Base-by-base conservation (phyloP, 2,329 filamentous ascomycete species). In the Trichoderma arundinaceum region DNA sequence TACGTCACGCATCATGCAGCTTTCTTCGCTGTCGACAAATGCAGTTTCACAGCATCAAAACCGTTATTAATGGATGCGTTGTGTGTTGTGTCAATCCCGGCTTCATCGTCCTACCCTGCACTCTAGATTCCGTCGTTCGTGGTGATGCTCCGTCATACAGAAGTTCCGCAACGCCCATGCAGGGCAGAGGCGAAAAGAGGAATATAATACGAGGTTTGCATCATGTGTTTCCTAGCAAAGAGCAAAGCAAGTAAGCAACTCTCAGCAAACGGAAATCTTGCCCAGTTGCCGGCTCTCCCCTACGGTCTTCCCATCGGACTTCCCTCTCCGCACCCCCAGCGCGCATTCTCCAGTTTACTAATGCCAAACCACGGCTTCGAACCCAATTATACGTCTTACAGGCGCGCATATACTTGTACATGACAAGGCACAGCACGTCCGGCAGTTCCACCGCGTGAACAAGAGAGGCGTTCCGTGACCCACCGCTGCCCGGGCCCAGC, bases 71-170 rank as follows among this genome's bases (percentile, higher is more conserved):
- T 51, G 12, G 28, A 22, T 49, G 46, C 32, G 22, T 28, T 8
- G 12, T 7, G 46, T 49, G 46, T 10, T 32, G 12, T 33, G 48
- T 51, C 22, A n/a, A 33, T n/a, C 32, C 59, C 19, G 15, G 39
- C 44, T 33, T 35, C 39, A 33, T 28, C 17, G 49, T 53, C n/a
- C 38, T 62, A 62, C 49, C 59, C 48, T 63, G 15, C 28, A 54
- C 1, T 38, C 12, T 33, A n/a, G 48, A 51, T 10, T 51, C 48
- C 33, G 28, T 38, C 28, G 33, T 51, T 51, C 48, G 48, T 7
- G 13, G 28, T 33, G 48, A 51, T 33, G 33, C 48, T 32, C 48
- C 13, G 5, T 7, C 28, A n/a, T 33, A 28, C 22, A 51, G 35
- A 38, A 38, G 28, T n/a, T 2, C 22, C 7, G 35, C 35, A 38